phyloP scores from a whole-genome alignment of 345 rosid species.

The Acer yangbiense region DNA sequence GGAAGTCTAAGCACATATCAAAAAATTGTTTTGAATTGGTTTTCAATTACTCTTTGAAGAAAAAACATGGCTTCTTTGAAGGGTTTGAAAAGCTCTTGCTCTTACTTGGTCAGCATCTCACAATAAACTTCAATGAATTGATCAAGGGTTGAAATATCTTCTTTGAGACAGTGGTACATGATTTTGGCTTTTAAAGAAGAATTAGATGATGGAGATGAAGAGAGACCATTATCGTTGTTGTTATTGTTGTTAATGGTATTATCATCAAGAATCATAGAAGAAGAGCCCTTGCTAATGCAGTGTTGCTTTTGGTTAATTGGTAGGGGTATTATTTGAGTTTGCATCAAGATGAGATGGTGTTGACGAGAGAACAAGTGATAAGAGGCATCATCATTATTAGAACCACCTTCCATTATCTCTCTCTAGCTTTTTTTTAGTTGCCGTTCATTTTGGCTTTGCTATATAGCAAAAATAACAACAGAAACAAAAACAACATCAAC shows the following conservation, averaged over 20 bases:
- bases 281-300: constrained; percentile 9
- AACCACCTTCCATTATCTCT: too few species aligned
- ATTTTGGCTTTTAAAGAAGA: constrained; percentile 78
- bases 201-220: constrained; percentile 19
- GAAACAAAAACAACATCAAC: too few species aligned
- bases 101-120: constrained; percentile 94
- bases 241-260: constrained; percentile 18
- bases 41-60: constrained; percentile 67
- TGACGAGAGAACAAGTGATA: constrained; percentile 40
- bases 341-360: constrained; percentile 33
- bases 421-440: too few species aligned
- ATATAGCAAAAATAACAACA: too few species aligned
- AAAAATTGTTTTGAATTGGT: constrained; percentile 64
- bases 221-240: constrained; percentile 33
- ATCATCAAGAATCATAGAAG: constrained; percentile 50
- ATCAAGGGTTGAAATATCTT: constrained; percentile 86
- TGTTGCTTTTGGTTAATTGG: constrained; percentile 25
- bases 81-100: constrained; percentile 95
- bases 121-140: constrained; percentile 99
- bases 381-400: constrained; percentile 62
- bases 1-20: too few species aligned
- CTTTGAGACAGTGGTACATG: constrained; percentile 92
- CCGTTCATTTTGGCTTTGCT: too few species aligned
- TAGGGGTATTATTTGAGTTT: constrained; percentile 28
- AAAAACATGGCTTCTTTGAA: constrained; percentile 92